Base-by-base conservation (phyloP, 1,139 yeast species). In the Sugiyamaella xylanicola region DNA sequence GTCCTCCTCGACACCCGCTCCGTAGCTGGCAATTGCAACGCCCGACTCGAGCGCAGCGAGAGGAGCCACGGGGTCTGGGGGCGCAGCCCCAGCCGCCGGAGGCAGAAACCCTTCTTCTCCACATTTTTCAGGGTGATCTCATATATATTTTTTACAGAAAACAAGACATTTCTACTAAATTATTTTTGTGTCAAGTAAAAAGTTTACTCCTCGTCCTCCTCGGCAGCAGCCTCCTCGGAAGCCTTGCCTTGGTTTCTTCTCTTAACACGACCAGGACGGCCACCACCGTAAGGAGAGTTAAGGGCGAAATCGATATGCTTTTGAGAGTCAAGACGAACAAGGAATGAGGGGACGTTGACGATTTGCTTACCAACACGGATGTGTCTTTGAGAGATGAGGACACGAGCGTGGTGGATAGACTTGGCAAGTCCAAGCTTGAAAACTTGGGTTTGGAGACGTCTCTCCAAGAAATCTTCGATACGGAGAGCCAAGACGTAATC, bases 241-340 rank as follows among this genome's bases (percentile, higher is more conserved):
- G 75, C 74, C 77, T 83, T 85, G 76, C 80, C 85, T 77, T 86
- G 88, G 85, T 87, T 85, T 83, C 84, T 92, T 89, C 99, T 91
- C 87, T 95, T 95, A 74, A 90, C 96, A 86, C 99, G 95, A 79
- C 99, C 99, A 72, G 99, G 95, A 84, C 99, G 93, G 72, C 97
- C 99, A 83, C 99, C 99, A 78, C 99, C 99, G 90, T 89, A 93
- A 80, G 99, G 99, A 69, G 99, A 93, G 79, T 89, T 90, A 77
- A 92, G 87, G 73, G 99, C 96, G 73, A 93, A 93, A 86, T 93
- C 99, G 81, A 93, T 91, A 91, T 95, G 99, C 89, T 93, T 93
- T 83, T 93, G 99, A 70, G 99, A 92, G 83, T 93, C 99, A 79
- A 93, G 87, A 85, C 99, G 95, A 68, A 93, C 99, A 85, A 92